Base-by-base conservation (phyloP, 1,284 basidiomycete species). In the Trametes pubescens region DNA sequence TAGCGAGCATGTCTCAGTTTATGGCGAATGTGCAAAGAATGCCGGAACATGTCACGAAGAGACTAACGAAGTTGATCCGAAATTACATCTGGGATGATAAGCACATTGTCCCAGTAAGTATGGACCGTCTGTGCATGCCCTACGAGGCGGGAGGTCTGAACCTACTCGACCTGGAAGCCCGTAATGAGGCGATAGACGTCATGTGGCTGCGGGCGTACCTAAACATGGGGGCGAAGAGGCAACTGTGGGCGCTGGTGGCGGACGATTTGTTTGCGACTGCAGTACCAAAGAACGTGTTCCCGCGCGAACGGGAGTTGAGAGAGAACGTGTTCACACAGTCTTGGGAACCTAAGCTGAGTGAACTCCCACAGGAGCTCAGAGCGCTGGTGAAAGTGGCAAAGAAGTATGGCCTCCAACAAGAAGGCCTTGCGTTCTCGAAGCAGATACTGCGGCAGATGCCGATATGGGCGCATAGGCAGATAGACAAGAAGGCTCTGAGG, bases 121-220 rank as follows among this genome's bases (percentile, higher is more conserved):
- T 32, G n/a, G 16, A 51, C 2, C 2, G 34, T 4, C 32, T 52
- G 10, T 37, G 13, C 9, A 13, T 7, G 13, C 21, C 38, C n/a
- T 7, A 26, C 2, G 38, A 32, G 7, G 26, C 29, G 3, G 54
- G 54, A 2, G 54, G 54, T 8, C 38, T 56, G 8, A 29, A 26
- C 16, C 1, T 56, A 5, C 18, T 56, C 0, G 44, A 56, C 40
- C 3, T 56, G 14, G 32, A 26, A 3, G 38, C 54, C 4, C 6
- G 54, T 1, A 56, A 56, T 29, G 40, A 56, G 18, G 54, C 54
- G 5, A 32, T 56, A 4, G 22, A 56, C 16, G 7, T 56, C 1
- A 43, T 56, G 22, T 56, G 40, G 40, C 54, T 56, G 5, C 14
- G 29, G 13, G 13, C 21, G 16, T 56, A 56, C 34, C 21, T 56